Percentiles rank a stretch among this genome's conserved stretches.
Conservation (phyloP, 768 basidiomycete species). For the Gyrodon lividus region DNA sequence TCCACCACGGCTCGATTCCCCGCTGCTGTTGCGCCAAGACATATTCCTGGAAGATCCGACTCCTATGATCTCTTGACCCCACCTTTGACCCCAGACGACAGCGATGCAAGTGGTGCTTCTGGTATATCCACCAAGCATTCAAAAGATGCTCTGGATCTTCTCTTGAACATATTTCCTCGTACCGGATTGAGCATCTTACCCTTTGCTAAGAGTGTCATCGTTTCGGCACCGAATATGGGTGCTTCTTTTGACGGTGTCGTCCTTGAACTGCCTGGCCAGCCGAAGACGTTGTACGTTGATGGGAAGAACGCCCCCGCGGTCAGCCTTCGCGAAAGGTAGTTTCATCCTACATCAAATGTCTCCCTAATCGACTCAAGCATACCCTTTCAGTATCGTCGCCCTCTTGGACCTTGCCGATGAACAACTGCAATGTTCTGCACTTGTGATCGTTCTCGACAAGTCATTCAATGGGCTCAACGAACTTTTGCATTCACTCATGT, state of each 20-base stretch:
- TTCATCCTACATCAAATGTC: conserved; percentile 7
- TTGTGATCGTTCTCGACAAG: conserved; percentile 79
- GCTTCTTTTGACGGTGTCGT: conserved; percentile 76
- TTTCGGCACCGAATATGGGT: conserved; percentile 67
- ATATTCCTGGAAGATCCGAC: conserved; percentile 40
- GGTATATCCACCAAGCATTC: conserved; percentile 44
- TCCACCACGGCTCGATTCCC: conserved; percentile 21
- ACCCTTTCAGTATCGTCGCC: conserved; percentile 67
- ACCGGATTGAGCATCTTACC: conserved; percentile 66
- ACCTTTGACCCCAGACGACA: conserved; percentile 75
- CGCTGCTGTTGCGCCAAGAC: conserved; percentile 38
- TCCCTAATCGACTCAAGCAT: neutral
- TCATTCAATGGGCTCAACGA: conserved; percentile 67
- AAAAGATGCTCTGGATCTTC: conserved; percentile 72
- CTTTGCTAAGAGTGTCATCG: conserved; percentile 72
- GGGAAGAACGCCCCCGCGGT: conserved; percentile 79
- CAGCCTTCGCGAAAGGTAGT: conserved; percentile 79
- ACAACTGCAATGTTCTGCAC: conserved; percentile 69
- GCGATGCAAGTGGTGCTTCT: conserved; percentile 42
- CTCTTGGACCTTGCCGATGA: conserved; percentile 88
- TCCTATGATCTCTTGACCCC: conserved; percentile 60
- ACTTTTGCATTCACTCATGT: conserved; percentile 87
- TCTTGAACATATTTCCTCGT: conserved; percentile 76
- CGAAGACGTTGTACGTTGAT: conserved; percentile 81
- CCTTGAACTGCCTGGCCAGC: conserved; percentile 64